Percentiles rank a stretch among this genome's conserved stretches.
Conservation (phyloP, 257 asterid genomes). For the Ophiorrhiza pumila region DNA sequence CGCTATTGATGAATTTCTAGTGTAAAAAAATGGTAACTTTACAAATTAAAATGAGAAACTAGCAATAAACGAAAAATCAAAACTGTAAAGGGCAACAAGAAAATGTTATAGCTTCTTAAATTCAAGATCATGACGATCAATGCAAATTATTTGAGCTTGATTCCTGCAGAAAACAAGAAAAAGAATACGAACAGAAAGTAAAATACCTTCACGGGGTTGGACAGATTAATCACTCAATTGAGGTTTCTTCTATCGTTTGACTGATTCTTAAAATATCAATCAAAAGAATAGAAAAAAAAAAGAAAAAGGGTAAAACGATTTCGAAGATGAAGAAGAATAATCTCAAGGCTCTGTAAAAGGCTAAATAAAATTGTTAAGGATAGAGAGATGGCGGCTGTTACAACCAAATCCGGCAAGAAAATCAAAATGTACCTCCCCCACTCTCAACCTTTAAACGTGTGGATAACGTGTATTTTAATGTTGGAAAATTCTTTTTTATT, state of each 20-base stretch:
- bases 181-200: not conserved
- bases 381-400: not conserved
- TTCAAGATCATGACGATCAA: not conserved
- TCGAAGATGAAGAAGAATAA: not conserved
- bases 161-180: conserved; percentile 1
- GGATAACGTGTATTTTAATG: too few relatives aligned
- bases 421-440: too few relatives aligned
- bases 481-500: too few relatives aligned
- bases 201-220: conserved; percentile 17
- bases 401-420: not conserved
- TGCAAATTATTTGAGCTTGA: conserved; percentile 10
- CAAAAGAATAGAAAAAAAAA: not conserved
- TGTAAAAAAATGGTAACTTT: not conserved
- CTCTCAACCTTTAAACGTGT: too few relatives aligned
- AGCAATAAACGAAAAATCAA: not conserved
- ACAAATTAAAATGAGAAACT: not conserved
- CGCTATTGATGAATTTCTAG: not conserved
- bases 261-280: not conserved
- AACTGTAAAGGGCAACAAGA: not conserved
- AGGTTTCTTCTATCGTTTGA: not conserved
- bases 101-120: not conserved
- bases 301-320: not conserved
- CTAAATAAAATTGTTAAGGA: too few relatives aligned
- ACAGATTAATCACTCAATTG: not conserved
- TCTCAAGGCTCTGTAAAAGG: not conserved